Percentiles rank a stretch among this genome's conserved stretches.
Evolutionary conservation across 169 alveolate genomes (phyloP).

Genomic region (Cyclospora cayetanensis): DNA sequence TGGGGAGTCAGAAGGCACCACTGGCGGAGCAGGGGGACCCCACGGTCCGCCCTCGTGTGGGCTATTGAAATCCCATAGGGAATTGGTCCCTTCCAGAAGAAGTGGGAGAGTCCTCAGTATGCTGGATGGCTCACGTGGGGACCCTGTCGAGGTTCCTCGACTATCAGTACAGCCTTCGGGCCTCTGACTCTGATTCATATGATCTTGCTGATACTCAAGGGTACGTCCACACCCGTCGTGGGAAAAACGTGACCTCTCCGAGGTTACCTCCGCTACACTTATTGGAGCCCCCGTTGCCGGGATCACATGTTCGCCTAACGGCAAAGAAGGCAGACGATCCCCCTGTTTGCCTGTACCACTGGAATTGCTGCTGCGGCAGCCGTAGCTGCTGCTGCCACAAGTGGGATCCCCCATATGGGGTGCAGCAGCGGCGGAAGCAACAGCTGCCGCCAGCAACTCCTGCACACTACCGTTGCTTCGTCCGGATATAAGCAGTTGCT

Average conservation of each 20-base stretch:
- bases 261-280: neutral
- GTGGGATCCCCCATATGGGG: neutral
- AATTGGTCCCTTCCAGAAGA: neutral
- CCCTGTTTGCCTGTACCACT: neutral
- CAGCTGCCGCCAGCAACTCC: neutral
- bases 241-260: neutral
- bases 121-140: neutral
- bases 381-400: conserved; percentile 11
- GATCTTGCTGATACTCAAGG: neutral
- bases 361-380: neutral
- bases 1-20: neutral
- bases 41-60: neutral
- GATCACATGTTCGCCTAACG: too few relatives aligned
- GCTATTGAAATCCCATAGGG: neutral
- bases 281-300: neutral
- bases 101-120: neutral
- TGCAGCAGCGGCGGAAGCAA: conserved; percentile 11
- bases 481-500: neutral
- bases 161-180: neutral
- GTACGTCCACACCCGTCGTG: neutral
- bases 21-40: neutral
- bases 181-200: neutral
- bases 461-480: neutral
- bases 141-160: neutral
- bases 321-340: neutral